Conservation (phyloP, 148 eudicot species). For the Bassia scoparia region DNA sequence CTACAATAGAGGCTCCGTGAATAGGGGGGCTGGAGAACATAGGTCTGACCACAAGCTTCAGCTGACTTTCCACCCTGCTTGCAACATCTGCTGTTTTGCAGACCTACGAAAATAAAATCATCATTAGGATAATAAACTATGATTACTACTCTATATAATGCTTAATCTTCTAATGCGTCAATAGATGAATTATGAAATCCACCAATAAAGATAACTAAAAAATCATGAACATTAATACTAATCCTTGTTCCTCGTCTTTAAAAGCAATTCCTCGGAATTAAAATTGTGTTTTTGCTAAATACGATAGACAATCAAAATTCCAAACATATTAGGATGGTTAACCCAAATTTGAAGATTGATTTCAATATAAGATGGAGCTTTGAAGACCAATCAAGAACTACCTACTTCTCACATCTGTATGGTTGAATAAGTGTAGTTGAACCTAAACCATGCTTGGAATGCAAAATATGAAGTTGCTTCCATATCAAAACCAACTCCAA, state of each 20-base stretch:
- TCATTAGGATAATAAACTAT: no score
- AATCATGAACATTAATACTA: not conserved
- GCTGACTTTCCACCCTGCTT: conserved; percentile 46
- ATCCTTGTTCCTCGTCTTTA: not conserved
- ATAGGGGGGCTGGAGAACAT: conserved; percentile 50
- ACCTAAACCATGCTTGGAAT: not conserved
- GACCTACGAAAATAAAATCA: conserved; percentile 25
- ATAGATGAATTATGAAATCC: not conserved
- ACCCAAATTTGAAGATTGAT: not conserved
- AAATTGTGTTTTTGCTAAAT: no score
- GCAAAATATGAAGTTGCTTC: not conserved
- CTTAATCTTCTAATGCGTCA: not conserved
- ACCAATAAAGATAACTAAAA: not conserved
- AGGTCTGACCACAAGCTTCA: conserved; percentile 50
- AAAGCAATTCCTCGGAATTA: no score
- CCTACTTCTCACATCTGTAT: not conserved
- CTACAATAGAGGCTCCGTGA: conserved; percentile 52
- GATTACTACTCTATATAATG: no score
- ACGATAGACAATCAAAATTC: not conserved
- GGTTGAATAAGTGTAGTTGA: not conserved
- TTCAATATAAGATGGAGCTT: not conserved
- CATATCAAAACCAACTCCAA: not conserved
- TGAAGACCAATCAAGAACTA: not conserved
- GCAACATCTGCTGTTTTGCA: conserved; percentile 44
- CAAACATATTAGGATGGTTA: not conserved